Base-by-base conservation (phyloP, 352 stramenopile genomes). In the Phytophthora macrochlamydospora region DNA sequence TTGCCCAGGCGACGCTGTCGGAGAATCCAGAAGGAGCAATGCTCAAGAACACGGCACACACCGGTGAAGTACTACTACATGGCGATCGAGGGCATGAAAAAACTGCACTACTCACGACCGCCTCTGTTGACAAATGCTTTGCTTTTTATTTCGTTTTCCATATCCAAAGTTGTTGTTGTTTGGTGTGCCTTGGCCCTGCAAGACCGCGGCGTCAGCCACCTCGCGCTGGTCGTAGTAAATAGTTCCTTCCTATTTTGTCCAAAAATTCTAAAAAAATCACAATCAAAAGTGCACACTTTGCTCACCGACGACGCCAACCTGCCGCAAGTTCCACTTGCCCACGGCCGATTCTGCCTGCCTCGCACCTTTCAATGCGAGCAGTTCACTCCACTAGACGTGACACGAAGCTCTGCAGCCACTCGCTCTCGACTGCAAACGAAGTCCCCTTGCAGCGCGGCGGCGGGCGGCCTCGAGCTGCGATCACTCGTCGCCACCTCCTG, bases 201-300 rank as follows among this genome's bases (percentile, higher is more conserved):
- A 66, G 64, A 53, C 55, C 50, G 61, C 51, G 54, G 51, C 35
- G 51, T 46, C 35, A 63, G 61, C 48, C 61, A 35, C 42, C 55
- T 44, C 42, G 33, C 40, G 9, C 56, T 11, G 37, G 55, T 75
- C 63, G 46, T 69, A 56, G 59, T 78, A 78, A 78, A 78, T 78
- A 78, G 70, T 78, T 75, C 70, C 56, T 73, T 78, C 70, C 70
- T 78, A 78, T 77, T 75, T 78, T 67, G 56, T 73, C 65, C 69
- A 77, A 77, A 76, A 77, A 75, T 79, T 79, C 61, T 71, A 79
- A 68, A 54, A 79, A 80, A 71, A 73, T 57, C 64, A 73, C 64
- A 77, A 72, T 76, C 58, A 69, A 76, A 73, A 71, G 56, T 67
- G 65, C 65, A 71, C 70, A 78, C 65, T 61, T 59, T 72, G 63